These are phyloP conservation scores for Sphaerobolus stellatus DNA, from an alignment of 1,284 basidiomycete genomes.

Conservation along the genomic window DNA sequence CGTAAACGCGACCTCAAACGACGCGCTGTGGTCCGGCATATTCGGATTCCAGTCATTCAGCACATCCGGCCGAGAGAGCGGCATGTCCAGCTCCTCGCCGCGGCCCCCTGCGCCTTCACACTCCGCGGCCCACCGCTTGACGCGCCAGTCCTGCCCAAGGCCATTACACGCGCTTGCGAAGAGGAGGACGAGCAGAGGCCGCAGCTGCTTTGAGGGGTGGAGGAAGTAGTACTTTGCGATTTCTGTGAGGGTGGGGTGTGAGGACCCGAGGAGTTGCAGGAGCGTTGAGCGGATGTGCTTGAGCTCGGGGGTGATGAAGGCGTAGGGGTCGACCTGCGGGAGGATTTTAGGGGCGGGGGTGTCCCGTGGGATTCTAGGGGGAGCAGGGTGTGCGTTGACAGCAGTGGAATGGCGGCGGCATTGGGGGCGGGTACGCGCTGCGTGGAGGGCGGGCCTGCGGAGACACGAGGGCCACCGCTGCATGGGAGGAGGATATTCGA, in stretches of 20 bases:
- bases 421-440: too few relatives aligned
- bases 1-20: constrained; percentile 49
- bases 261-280: constrained; percentile 80
- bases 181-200: constrained; percentile 88
- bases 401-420: too few relatives aligned
- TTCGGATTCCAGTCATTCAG: constrained; percentile 85
- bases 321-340: constrained; percentile 54
- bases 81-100: constrained; percentile 57
- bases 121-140: constrained; percentile 47
- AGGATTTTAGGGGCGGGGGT: background rate
- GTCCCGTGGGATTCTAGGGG: too few relatives aligned
- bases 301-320: constrained; percentile 74
- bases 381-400: too few relatives aligned
- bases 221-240: constrained; percentile 95
- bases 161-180: constrained; percentile 92
- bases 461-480: too few relatives aligned
- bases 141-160: constrained; percentile 54
- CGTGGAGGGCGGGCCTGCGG: too few relatives aligned
- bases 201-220: constrained; percentile 85
- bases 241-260: constrained; percentile 83
- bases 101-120: constrained; percentile 42
- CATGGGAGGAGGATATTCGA: too few relatives aligned
- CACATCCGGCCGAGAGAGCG: constrained; percentile 70
- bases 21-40: constrained; percentile 68
- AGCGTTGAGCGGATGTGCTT: constrained; percentile 73